phyloP scores from a whole-genome alignment of 768 basidiomycete species.

The Kwoniella heveanensis region DNA sequence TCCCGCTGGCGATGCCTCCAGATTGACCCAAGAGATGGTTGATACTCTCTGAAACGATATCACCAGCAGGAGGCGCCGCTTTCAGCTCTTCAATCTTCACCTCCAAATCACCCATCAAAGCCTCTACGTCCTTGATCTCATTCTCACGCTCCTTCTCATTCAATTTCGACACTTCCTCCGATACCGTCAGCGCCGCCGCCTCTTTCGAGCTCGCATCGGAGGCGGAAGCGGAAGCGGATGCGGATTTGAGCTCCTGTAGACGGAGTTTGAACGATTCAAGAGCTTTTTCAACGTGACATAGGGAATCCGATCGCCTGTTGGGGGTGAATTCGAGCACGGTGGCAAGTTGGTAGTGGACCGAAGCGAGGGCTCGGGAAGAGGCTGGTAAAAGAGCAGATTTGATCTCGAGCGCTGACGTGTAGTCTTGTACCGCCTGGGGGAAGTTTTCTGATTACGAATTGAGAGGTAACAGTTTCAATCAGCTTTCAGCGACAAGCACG shows the following conservation, averaged over 20 bases:
- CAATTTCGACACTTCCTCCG: slow-evolving; percentile 34
- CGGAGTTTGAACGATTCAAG: slow-evolving; percentile 75
- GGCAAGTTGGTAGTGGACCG: slow-evolving; percentile 90
- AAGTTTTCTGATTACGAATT: slow-evolving; percentile 73
- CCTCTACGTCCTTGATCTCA: slow-evolving; percentile 77
- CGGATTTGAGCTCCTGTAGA: slow-evolving; percentile 55
- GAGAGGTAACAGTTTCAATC: too few species aligned
- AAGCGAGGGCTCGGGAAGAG: slow-evolving; percentile 92
- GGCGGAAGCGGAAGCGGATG: neutral
- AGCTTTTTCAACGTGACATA: slow-evolving; percentile 76
- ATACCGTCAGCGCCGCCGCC: neutral
- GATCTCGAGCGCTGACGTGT: slow-evolving; percentile 72
- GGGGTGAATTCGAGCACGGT: slow-evolving; percentile 90
- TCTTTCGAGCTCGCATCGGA: neutral
- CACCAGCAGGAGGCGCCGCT: slow-evolving; percentile 63
- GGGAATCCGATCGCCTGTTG: slow-evolving; percentile 77
- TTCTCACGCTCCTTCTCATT: slow-evolving; percentile 70
- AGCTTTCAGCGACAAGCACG: too few species aligned
- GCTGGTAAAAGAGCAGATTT: slow-evolving; percentile 73
- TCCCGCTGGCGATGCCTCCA: slow-evolving; percentile 6
- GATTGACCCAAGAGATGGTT: slow-evolving; percentile 47
- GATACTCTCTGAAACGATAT: slow-evolving; percentile 51
- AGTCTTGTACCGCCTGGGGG: slow-evolving; percentile 88
- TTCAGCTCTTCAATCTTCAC: slow-evolving; percentile 93
- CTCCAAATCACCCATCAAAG: slow-evolving; percentile 76